These are phyloP conservation scores for Cryptococcus sp. DNA, from an alignment of 1,284 basidiomycete genomes.

Conservation along the genomic window DNA sequence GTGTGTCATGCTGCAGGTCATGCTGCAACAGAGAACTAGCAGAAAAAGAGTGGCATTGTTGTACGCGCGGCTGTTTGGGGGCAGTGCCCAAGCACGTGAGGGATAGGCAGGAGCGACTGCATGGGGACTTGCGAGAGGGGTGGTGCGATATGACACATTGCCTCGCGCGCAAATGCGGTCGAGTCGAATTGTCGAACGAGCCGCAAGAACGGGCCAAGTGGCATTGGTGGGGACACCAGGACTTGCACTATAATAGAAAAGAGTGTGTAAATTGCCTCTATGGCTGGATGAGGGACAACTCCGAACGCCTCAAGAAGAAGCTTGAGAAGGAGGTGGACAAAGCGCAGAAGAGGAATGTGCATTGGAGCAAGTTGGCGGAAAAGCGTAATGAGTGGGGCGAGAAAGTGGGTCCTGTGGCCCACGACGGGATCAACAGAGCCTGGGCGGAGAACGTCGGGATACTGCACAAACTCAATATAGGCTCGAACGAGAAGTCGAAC, in stretches of 20 bases:
- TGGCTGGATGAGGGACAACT: background rate
- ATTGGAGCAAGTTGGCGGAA: slow-evolving; percentile 2
- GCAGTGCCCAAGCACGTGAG: slow-evolving; percentile 7
- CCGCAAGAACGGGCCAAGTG: slow-evolving; percentile 14
- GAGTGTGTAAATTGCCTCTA: too few relatives aligned
- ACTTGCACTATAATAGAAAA: background rate
- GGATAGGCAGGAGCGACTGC: slow-evolving; percentile 16
- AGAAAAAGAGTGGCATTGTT: slow-evolving; percentile 9
- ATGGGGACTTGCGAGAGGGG: slow-evolving; percentile 18
- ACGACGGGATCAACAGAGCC: background rate
- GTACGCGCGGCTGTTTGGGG: slow-evolving; percentile 8
- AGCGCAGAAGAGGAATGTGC: background rate
- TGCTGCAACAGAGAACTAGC: background rate
- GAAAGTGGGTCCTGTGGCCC: background rate
- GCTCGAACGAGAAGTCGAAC: too few relatives aligned
- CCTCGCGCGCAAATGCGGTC: slow-evolving; percentile 12
- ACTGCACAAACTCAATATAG: background rate
- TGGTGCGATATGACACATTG: slow-evolving; percentile 20
- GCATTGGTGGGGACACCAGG: slow-evolving; percentile 24
- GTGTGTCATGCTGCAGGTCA: slow-evolving; percentile 1
- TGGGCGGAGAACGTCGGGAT: slow-evolving; percentile 1
- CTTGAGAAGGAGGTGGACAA: slow-evolving; percentile 2
- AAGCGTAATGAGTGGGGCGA: slow-evolving; percentile 3
- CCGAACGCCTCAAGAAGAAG: too few relatives aligned
- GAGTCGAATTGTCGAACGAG: slow-evolving; percentile 16